Conservation (phyloP, 768 basidiomycete species). For the Aureoboletus auriporus region DNA sequence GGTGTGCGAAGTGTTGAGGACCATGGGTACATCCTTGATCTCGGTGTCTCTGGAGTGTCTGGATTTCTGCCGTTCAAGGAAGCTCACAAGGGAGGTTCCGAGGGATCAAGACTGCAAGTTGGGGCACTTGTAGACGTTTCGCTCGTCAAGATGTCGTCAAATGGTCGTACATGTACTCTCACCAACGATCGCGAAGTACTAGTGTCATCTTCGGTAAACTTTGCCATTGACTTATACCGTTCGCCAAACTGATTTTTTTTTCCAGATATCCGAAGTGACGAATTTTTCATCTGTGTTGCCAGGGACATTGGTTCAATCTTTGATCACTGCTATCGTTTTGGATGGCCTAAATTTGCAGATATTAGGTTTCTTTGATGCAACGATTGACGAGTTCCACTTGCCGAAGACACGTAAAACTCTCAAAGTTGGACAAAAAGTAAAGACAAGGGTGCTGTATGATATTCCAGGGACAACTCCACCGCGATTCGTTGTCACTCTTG, state of each 20-base stretch:
- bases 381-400: constrained; percentile 79
- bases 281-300: constrained; percentile 82
- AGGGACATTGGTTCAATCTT: constrained; percentile 73
- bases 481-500: constrained; percentile 76
- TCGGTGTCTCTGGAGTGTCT: constrained; percentile 74
- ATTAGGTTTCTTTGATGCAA: constrained; percentile 89
- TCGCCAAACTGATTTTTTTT: neutral
- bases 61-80: constrained; percentile 86
- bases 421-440: constrained; percentile 72
- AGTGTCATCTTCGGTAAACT: constrained; percentile 52
- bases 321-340: constrained; percentile 73
- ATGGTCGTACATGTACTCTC: constrained; percentile 77
- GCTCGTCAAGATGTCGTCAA: constrained; percentile 66
- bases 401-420: constrained; percentile 39
- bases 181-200: constrained; percentile 48
- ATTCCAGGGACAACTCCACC: constrained; percentile 66
- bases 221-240: neutral
- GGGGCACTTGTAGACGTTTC: constrained; percentile 67
- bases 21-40: constrained; percentile 87
- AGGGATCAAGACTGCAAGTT: constrained; percentile 40
- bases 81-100: constrained; percentile 38
- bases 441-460: constrained; percentile 81
- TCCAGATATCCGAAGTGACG: constrained; percentile 70
- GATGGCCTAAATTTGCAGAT: constrained; percentile 84
- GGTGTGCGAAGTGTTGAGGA: constrained; percentile 86